A percentile compares a stretch with the other conserved stretches of the same genome.
phyloP scores from a whole-genome alignment of 2,329 filamentous ascomycete genomes.

The Colletotrichum cereale region DNA sequence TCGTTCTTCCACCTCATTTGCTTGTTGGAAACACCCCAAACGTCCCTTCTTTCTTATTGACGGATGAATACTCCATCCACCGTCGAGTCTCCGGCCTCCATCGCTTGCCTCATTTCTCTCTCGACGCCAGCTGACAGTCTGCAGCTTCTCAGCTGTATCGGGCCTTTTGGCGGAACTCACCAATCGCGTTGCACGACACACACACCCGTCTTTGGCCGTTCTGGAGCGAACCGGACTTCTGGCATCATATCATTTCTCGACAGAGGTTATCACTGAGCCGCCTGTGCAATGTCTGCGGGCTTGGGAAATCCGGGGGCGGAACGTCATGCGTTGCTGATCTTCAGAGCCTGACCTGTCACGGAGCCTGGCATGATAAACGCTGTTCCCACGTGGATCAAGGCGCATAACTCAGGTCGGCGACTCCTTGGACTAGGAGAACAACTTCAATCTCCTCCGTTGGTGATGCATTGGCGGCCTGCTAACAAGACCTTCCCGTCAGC shows the following conservation, averaged over 20 bases:
- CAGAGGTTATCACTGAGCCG: conserved; percentile 12
- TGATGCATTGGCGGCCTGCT: not conserved
- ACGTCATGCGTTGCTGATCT: conserved; percentile 27
- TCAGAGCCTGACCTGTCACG: conserved; percentile 8
- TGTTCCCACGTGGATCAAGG: not conserved
- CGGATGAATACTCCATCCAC: conserved; percentile 5
- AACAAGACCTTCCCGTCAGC: not conserved
- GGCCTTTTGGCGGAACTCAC: not conserved
- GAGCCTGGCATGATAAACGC: conserved; percentile 15
- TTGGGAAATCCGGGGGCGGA: conserved; percentile 27
- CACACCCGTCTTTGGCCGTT: not conserved
- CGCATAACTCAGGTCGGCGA: not conserved
- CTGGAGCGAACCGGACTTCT: not conserved
- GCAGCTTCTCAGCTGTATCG: not conserved
- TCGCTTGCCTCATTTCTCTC: not conserved
- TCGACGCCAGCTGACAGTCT: not conserved
- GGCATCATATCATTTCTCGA: conserved; percentile 1
- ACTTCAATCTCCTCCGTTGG: no score
- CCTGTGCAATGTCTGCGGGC: conserved; percentile 22
- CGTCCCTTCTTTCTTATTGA: conserved; percentile 23
- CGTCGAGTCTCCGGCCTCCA: not conserved
- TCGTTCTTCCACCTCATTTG: not conserved
- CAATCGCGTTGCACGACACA: not conserved
- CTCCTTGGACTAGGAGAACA: not conserved
- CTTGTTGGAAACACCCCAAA: not conserved